Evolutionary conservation across 1,284 basidiomycete genomes (phyloP), one percentile per base, ranked within the genome.

Genomic region (Cryptococcus floricola): DNA sequence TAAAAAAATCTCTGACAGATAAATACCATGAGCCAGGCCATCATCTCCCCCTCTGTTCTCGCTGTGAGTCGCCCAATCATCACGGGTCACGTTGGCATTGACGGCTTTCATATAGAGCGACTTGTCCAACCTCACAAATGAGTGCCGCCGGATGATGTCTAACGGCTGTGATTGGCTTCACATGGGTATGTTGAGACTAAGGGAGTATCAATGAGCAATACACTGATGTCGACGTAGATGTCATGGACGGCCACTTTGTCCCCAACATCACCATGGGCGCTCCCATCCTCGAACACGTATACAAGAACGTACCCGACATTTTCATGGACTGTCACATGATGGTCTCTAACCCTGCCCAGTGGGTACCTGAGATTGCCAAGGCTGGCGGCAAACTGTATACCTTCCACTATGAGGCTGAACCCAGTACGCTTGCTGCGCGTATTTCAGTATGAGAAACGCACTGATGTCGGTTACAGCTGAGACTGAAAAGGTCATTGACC

Each of bases 321-420:
- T 98, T 94, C 80, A 98, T 99, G 95, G 96, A 99, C 78, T 98
- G 94, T 78, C 96, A 99, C 79, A 98, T 98, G 96, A 99, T 99
- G 96, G 96, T 99, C 16, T 79, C 93, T 0, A 82, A 98, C 60
- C 96, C 96, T 2, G 88, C 89, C 67, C 87, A 97, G 88, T 98
- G 96, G 96, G 90, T 99, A 39, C 81, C 92, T 64, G 93, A 95
- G 70, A 89, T 98, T 59, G 92, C 95, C 19, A 86, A 91, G 64
- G 96, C 96, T 14, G 96, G 96, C 38, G 96, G 96, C 46, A 83
- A 89, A 27, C 83, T 92, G 54, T 99, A 98, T 78, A 97, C 92
- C 60, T 99, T 99, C 81, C 96, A 99, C 77, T 82, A 93, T 60
- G 96, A 99, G 76, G 94, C 96, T n/a, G 85, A 34, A 34, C 31